Evolutionary conservation across 2,329 filamentous ascomycete genomes (phyloP).

Genomic region (Clarireedia paspali): DNA sequence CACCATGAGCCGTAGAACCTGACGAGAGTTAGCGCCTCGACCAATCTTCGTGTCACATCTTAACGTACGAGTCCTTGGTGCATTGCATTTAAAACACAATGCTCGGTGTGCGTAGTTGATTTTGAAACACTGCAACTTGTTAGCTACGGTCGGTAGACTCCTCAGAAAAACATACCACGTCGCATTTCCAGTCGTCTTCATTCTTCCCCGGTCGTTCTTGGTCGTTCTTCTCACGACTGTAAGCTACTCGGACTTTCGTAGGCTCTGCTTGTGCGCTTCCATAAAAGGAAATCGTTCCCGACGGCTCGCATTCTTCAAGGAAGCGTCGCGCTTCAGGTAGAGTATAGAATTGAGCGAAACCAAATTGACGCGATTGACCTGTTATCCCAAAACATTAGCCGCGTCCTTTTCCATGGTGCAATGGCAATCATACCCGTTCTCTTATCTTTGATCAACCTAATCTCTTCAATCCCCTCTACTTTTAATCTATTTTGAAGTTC

Average conservation of each 20-base stretch:
- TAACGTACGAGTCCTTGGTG: constrained; percentile 41
- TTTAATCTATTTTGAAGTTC: constrained; percentile 45
- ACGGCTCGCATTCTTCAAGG: constrained; percentile 43
- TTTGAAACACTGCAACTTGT: constrained; percentile 39
- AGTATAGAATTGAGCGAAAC: constrained; percentile 46
- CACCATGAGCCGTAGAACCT: constrained; percentile 29
- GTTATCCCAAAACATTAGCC: constrained; percentile 6
- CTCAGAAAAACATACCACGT: constrained; percentile 33
- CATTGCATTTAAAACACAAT: constrained; percentile 52
- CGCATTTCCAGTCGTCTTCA: constrained; percentile 50
- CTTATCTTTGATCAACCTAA: constrained; percentile 49
- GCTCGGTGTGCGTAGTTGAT: constrained; percentile 49
- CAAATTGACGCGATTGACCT: constrained; percentile 48
- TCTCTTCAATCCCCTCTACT: constrained; percentile 45
- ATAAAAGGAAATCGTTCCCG: constrained; percentile 36
- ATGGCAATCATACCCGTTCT: constrained; percentile 40
- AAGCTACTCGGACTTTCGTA: constrained; percentile 36
- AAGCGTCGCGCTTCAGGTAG: constrained; percentile 43
- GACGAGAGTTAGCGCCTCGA: constrained; percentile 19
- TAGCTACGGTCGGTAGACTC: constrained; percentile 2
- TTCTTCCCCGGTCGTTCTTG: constrained; percentile 35
- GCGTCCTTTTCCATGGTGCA: constrained; percentile 6
- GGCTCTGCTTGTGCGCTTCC: constrained; percentile 34
- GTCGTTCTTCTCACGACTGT: constrained; percentile 45
- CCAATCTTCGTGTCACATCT: not conserved